phyloP scores from a whole-genome alignment of 208 protist species.

The Endotrypanum monterogeii region DNA sequence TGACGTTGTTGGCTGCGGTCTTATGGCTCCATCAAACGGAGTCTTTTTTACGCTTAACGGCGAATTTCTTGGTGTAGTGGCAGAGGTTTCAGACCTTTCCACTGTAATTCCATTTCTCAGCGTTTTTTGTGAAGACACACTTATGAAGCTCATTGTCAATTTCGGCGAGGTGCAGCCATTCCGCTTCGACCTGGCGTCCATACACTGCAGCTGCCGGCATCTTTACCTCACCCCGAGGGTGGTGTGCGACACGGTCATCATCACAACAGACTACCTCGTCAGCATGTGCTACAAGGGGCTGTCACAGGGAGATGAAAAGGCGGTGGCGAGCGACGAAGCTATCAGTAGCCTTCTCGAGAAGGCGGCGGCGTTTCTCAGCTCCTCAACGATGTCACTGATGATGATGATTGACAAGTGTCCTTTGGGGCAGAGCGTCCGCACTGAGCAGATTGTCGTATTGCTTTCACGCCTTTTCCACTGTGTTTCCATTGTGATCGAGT shows the following conservation, averaged over 20 bases:
- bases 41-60: conserved; percentile 92
- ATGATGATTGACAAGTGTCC: conserved; percentile 31
- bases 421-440: conserved; percentile 16
- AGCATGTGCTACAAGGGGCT: conserved; percentile 73
- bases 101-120: conserved; percentile 72
- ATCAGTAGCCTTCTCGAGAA: conserved; percentile 69
- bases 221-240: conserved; percentile 50
- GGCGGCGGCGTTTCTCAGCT: conserved; percentile 66
- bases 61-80: conserved; percentile 80
- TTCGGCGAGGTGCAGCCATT: conserved; percentile 85
- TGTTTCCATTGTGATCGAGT: conserved; percentile 71
- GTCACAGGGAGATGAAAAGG: conserved; percentile 12
- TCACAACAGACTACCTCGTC: conserved; percentile 77
- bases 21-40: conserved; percentile 70
- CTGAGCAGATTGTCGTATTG: conserved; percentile 36
- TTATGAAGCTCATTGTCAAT: conserved; percentile 88
- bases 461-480: conserved; percentile 77
- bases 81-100: conserved; percentile 41
- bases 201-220: conserved; percentile 72
- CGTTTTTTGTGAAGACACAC: conserved; percentile 43
- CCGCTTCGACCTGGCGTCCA: conserved; percentile 72
- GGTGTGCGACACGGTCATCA: conserved; percentile 67
- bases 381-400: conserved; percentile 42
- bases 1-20: conserved; percentile 87
- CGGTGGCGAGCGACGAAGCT: conserved; percentile 53